These are phyloP conservation scores for Giardia muris DNA, from an alignment of 208 protist genomes.

Conservation along the genomic window DNA sequence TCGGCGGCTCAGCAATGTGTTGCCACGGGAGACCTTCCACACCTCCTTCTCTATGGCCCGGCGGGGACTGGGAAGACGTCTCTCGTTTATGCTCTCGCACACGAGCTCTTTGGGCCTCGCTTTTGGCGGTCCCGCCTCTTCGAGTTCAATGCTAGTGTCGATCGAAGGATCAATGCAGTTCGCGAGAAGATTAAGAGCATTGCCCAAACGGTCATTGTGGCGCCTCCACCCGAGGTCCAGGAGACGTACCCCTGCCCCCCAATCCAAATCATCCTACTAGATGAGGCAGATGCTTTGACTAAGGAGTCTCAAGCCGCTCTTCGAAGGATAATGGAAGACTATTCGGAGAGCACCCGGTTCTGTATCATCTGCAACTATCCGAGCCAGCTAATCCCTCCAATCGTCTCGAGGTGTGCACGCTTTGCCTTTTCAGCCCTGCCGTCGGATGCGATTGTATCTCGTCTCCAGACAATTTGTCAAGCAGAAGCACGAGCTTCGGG, in stretches of 20 bases:
- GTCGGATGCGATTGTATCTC: not conserved
- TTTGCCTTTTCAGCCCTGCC: slow-evolving; percentile 86
- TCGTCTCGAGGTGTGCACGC: slow-evolving; percentile 93
- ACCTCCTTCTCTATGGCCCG: slow-evolving; percentile 96
- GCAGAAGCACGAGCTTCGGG: not conserved
- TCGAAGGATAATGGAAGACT: slow-evolving; percentile 86
- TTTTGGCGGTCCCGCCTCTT: slow-evolving; percentile 69
- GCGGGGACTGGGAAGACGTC: slow-evolving; percentile 81
- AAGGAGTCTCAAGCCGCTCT: slow-evolving; percentile 85
- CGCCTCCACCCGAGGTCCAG: not conserved
- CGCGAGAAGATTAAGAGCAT: slow-evolving; percentile 93
- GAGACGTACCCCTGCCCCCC: slow-evolving; percentile 59
- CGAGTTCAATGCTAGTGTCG: slow-evolving; percentile 97
- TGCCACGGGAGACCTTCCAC: slow-evolving; percentile 67
- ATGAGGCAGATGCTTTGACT: slow-evolving; percentile 95
- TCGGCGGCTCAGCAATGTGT: not conserved
- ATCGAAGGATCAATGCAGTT: slow-evolving; percentile 88
- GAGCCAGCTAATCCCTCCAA: slow-evolving; percentile 87
- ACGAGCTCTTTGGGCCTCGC: slow-evolving; percentile 74
- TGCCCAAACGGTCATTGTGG: slow-evolving; percentile 52
- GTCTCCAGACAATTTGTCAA: not conserved
- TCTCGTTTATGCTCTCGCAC: slow-evolving; percentile 80
- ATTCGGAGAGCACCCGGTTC: slow-evolving; percentile 82
- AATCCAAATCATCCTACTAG: slow-evolving; percentile 87
- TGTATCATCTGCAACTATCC: slow-evolving; percentile 99